A percentile compares a stretch with the other conserved stretches of the same genome.
These are phyloP conservation scores for Ganoderma lucidum DNA, from an alignment of 1,284 basidiomycete genomes.

Conservation along the genomic window DNA sequence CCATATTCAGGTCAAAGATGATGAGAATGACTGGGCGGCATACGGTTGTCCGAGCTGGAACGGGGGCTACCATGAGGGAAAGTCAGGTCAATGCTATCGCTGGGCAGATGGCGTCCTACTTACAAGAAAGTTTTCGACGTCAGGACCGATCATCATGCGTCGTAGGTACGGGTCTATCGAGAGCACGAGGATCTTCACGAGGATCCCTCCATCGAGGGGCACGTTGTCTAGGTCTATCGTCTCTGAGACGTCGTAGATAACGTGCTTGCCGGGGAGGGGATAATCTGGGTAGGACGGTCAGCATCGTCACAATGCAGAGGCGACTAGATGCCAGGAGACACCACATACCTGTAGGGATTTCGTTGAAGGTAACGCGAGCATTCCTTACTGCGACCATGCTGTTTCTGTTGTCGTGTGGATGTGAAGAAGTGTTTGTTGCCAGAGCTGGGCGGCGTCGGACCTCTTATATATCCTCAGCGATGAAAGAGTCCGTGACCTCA, in stretches of 20 bases:
- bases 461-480: neutral
- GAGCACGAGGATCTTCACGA: slow-evolving; percentile 56
- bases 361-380: slow-evolving; percentile 1
- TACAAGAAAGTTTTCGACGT: neutral
- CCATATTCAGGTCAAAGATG: neutral
- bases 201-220: slow-evolving; percentile 57
- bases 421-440: neutral
- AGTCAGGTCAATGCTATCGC: neutral
- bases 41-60: slow-evolving; percentile 51
- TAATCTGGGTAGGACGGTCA: neutral
- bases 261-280: slow-evolving; percentile 54
- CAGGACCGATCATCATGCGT: slow-evolving; percentile 44
- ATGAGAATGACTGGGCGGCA: slow-evolving; percentile 21
- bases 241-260: slow-evolving; percentile 52
- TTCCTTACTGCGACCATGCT: neutral
- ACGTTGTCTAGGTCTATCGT: slow-evolving; percentile 59
- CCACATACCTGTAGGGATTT: neutral
- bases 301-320: neutral
- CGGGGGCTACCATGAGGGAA: slow-evolving; percentile 36
- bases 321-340: neutral
- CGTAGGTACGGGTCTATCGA: slow-evolving; percentile 60
- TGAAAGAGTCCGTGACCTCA: neutral
- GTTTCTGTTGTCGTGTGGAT: neutral
- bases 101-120: neutral
- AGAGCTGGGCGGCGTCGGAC: neutral